Base-by-base conservation (phyloP, 1,284 basidiomycete genomes). In the Melampsora larici-populina region DNA sequence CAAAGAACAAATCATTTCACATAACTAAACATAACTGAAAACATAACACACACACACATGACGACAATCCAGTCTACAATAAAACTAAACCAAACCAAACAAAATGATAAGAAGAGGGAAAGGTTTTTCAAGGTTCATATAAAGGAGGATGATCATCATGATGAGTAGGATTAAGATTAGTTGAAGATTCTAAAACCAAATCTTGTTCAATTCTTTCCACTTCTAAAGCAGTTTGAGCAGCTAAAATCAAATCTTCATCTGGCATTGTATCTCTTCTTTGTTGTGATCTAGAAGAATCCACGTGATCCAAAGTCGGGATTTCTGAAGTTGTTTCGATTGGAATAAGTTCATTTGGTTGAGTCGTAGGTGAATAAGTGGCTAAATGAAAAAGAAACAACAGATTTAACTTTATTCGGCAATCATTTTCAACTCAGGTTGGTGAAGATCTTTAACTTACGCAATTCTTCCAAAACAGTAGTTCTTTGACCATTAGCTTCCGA, bases 401-500 rank as follows among this genome's bases (percentile, higher is more conserved):
- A 18, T n/a, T 29, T 18, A 43, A 11, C 7, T 3, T 26, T 26
- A 43, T 2, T 24, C 31, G 33, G 13, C 5, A 40, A 15, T 36
- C 36, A 9, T 18, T 29, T 17, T 18, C 8, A 33, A 60, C 3
- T 5, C 17, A 15, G 7, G 26, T 26, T 60, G 1, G 21, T 2
- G n/a, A 60, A 43, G 18, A 3, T 46, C 17, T 11, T 18, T 13
- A 18, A 73, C 72, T 24, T 36, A 74, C 72, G 72, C 13, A 74
- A 36, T 51, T 65, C 72, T 67, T 74, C 72, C 11, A 74, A 36
- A 26, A 65, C 72, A 26, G 72, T 64, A 5, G 62, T 33, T 8
- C 72, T 46, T 40, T 66, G 29, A 33, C 29, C 24, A 24, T 72
- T 62, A 48, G 62, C 55, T 9, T 74, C 62, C 24, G 55, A 74